Evolutionary conservation across 352 stramenopile species (phyloP).

Genomic region (Phytophthora agathidicida): DNA sequence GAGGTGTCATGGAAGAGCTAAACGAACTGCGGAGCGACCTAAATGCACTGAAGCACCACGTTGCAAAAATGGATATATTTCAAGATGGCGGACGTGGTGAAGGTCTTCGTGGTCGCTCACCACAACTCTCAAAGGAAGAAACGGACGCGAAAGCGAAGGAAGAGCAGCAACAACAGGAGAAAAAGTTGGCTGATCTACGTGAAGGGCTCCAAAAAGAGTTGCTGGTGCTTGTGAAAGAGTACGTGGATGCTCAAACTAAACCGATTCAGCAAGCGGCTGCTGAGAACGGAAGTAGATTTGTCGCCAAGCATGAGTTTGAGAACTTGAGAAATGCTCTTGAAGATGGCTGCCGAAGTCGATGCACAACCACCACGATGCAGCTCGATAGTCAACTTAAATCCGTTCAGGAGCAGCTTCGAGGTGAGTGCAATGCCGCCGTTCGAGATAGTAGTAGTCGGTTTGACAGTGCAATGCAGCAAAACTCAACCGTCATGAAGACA

Average conservation of each 20-base stretch:
- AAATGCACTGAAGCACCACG: slow-evolving; percentile 57
- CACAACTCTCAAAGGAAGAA: slow-evolving; percentile 25
- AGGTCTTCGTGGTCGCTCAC: not conserved
- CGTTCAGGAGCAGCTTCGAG: slow-evolving; percentile 16
- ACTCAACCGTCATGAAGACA: slow-evolving; percentile 8
- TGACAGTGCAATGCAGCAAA: slow-evolving; percentile 29
- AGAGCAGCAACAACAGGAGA: slow-evolving; percentile 25
- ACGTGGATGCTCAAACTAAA: slow-evolving; percentile 27
- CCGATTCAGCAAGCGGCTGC: slow-evolving; percentile 14
- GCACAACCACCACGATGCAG: slow-evolving; percentile 1
- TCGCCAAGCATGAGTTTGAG: slow-evolving; percentile 27
- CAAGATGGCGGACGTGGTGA: slow-evolving; percentile 17
- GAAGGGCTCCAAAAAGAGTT: slow-evolving; percentile 26
- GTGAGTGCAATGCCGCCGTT: slow-evolving; percentile 15
- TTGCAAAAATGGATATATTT: slow-evolving; percentile 48
- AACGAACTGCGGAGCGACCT: slow-evolving; percentile 60
- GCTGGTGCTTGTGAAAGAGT: slow-evolving; percentile 18
- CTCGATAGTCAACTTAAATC: slow-evolving; percentile 22
- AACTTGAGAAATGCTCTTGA: slow-evolving; percentile 19
- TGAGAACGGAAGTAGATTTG: slow-evolving; percentile 15
- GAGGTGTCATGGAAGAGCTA: slow-evolving; percentile 56
- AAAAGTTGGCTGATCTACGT: slow-evolving; percentile 17
- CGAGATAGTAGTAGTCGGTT: slow-evolving; percentile 18
- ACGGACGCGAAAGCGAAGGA: slow-evolving; percentile 24
- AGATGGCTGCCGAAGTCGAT: slow-evolving; percentile 26